phyloP scores from a whole-genome alignment of 2,329 filamentous ascomycete genomes.

The Hysterium pulicare region DNA sequence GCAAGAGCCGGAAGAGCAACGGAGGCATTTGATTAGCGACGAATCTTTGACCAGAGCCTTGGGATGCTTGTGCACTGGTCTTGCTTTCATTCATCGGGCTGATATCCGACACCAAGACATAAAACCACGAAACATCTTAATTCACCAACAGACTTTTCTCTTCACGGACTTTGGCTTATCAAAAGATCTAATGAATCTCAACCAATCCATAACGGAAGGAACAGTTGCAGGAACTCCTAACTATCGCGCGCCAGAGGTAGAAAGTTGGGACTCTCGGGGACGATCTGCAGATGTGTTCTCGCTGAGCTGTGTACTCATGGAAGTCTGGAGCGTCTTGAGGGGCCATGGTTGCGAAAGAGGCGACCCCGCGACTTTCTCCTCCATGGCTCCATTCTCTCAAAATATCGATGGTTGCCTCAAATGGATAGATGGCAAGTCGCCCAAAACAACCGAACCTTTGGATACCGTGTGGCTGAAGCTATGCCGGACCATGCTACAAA shows the following conservation, averaged over 20 bases:
- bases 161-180: not conserved
- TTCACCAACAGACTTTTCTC: not conserved
- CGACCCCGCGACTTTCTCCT: too few relatives aligned
- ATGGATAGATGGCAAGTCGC: too few relatives aligned
- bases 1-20: not conserved
- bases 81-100: slow-evolving; percentile 1
- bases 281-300: too few relatives aligned
- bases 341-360: too few relatives aligned
- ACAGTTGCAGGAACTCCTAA: not conserved
- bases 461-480: not conserved
- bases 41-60: not conserved
- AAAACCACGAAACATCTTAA: not conserved
- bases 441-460: too few relatives aligned
- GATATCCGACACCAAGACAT: slow-evolving; percentile 1
- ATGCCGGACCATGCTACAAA: not conserved
- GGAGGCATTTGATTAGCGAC: not conserved
- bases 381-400: too few relatives aligned
- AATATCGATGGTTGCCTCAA: too few relatives aligned
- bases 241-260: too few relatives aligned
- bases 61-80: slow-evolving; percentile 3
- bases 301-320: too few relatives aligned
- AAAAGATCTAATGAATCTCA: not conserved
- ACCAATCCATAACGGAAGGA: not conserved
- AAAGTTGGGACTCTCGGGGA: too few relatives aligned
- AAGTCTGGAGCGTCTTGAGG: too few relatives aligned